Evolutionary conservation across 2,329 filamentous ascomycete species (phyloP), one percentile per base, ranked within the genome.

Genomic region (Aspergillus fijiensis): DNA sequence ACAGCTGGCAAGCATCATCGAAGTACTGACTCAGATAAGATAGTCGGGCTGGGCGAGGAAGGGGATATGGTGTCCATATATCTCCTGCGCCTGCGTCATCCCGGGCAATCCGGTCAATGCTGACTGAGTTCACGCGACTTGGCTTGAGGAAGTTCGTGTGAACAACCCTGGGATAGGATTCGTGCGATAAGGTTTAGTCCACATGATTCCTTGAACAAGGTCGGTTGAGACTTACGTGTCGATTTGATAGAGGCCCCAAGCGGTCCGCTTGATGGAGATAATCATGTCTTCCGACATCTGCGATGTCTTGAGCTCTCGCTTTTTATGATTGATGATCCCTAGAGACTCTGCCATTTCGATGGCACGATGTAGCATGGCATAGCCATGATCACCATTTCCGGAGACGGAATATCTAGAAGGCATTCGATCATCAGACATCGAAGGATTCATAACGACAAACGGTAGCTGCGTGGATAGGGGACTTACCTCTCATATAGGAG

Each of bases 281-380:
- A 63, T 61, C 62, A 69, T 65, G 11, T 72, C 70, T 5, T 60
- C 49, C 1, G 69, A 65, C 57, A 64, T 57, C 12, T 64, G 57
- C n/a, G 60, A 54, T 10, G 58, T 45, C 12, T 61, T 55, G 12
- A 67, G 49, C 33, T 52, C 55, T 51, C 57, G 60, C 27, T 57
- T 58, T 7, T 63, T 47, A 14, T 51, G 57, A 31, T 68, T 69
- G 49, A 69, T 59, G 35, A 71, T 65, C 2, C 66, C 66, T 3
- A 72, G 52, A 12, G 61, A 50, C 52, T 69, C 67, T 2, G 57
- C 70, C 59, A 71, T 67, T 5, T 69, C 62, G 1, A 70, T 64
- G 2, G 69, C 69, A 16, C 62, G 60, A 39, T 72, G 60, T 12
- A 72, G 65, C 70, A 72, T 71, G 3, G 64, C 55, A 53, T 72